Evolutionary conservation across 2,329 filamentous ascomycete genomes (phyloP), one percentile per base, ranked within the genome.

Genomic region (Phialophora macrospora): DNA sequence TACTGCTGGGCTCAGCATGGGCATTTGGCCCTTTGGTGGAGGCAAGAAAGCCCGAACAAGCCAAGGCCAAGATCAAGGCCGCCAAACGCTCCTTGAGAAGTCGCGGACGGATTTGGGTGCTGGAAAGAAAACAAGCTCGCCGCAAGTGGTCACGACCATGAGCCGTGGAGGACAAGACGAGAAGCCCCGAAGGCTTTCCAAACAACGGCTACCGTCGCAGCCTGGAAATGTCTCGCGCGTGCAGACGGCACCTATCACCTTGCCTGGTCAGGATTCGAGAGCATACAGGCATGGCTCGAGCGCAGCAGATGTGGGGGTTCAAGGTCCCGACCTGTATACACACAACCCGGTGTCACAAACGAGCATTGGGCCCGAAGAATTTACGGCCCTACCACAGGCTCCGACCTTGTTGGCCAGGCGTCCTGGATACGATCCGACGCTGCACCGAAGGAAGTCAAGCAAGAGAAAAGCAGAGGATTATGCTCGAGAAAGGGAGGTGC

Each of bases 401-500:
- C 85, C 81, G 67, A 82, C 81, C 66, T 75, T 81, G 67, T 81
- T 80, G 68, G 83, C 82, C 71, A 91, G 89, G 75, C 85, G 86
- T 72, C 83, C 82, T 68, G 83, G 83, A 64, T 83, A 84, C 70
- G 85, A 88, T 58, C 80, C 80, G 5, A 77, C 81, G 26, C 78
- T 89, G 30, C 78, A 86, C 59, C 86, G 88, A 65, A 88, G 89
- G 67, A 92, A 88, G 74, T 90, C 90, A 48, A 93, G 87, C 80
- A 96, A 91, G 79, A 87, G 89, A 72, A 88, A 89, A 73, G 88
- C 89, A 71, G 84, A 90, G 68, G 91, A 96, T 68, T 86, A 87
- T 74, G 84, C 90, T 65, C 86, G 94, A 64, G 93, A 97, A 78
- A 91, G 91, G 68, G 92, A 97, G 78, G 93, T 97, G 74, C 91